phyloP scores from a whole-genome alignment of 2,329 filamentous ascomycete genomes.

The Alternaria sp. region DNA sequence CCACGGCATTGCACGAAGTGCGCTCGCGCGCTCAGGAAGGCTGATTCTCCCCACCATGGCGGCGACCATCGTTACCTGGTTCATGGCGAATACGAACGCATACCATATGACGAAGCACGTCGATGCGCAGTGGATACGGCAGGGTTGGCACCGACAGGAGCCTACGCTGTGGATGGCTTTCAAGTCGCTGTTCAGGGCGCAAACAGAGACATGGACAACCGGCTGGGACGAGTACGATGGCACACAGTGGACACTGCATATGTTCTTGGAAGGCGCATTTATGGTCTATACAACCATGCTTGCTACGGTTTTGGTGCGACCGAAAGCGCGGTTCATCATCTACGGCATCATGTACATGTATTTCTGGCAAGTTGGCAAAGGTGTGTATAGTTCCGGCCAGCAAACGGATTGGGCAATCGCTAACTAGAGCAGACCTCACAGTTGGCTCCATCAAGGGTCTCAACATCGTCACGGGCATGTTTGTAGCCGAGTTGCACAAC shows the following conservation, averaged over 20 bases:
- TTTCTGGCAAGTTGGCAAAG: slow-evolving; percentile 47
- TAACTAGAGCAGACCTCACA: slow-evolving; percentile 38
- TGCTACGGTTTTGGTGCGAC: slow-evolving; percentile 48
- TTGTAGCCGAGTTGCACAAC: slow-evolving; percentile 66
- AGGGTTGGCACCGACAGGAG: slow-evolving; percentile 47
- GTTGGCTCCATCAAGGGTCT: slow-evolving; percentile 52
- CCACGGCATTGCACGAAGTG: slow-evolving; percentile 61
- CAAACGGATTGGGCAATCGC: slow-evolving; percentile 1
- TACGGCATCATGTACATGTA: slow-evolving; percentile 49
- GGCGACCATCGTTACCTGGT: slow-evolving; percentile 63
- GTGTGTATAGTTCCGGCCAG: slow-evolving; percentile 20
- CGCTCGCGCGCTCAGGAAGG: slow-evolving; percentile 64
- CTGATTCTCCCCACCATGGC: slow-evolving; percentile 64
- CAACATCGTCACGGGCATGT: slow-evolving; percentile 68
- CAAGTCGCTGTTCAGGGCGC: slow-evolving; percentile 37
- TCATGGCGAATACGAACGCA: slow-evolving; percentile 62
- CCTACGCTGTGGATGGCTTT: slow-evolving; percentile 41
- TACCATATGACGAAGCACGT: slow-evolving; percentile 63
- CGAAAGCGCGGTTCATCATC: slow-evolving; percentile 45
- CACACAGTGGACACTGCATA: slow-evolving; percentile 53
- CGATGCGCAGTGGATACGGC: slow-evolving; percentile 65
- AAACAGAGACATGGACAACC: slow-evolving; percentile 47
- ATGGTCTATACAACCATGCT: slow-evolving; percentile 52
- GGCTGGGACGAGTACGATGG: slow-evolving; percentile 52
- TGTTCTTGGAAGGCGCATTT: slow-evolving; percentile 52